Evolutionary conservation across 164 flowering plant genomes (phyloP).

Genomic region (Vitis riparia): DNA sequence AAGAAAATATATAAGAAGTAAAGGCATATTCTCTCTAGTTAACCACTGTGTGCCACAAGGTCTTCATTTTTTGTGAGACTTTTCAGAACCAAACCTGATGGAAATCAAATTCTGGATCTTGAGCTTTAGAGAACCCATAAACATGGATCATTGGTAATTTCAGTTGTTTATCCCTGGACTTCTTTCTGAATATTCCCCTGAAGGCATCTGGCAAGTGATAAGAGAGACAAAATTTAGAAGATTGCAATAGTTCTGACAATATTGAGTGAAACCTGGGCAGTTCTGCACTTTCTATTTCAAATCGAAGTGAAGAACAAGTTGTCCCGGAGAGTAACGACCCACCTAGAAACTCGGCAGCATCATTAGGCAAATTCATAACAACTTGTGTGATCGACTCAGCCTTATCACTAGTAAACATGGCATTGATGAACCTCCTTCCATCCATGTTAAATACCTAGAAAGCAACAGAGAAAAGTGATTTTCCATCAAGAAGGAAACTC

Average conservation of each 20-base stretch:
- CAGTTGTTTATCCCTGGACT: constrained; percentile 22
- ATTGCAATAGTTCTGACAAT: too few species aligned
- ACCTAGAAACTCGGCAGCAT: constrained; percentile 89
- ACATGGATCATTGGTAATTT: constrained; percentile 77
- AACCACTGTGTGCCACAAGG: neutral
- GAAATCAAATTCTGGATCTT: constrained; percentile 88
- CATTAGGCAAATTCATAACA: constrained; percentile 92
- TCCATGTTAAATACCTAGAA: constrained; percentile 90
- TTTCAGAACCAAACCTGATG: constrained; percentile 52
- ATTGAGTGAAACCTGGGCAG: neutral
- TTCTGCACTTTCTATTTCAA: neutral
- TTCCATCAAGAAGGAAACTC: neutral
- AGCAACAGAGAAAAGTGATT: constrained; percentile 2
- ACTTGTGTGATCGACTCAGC: constrained; percentile 72
- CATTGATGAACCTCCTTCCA: constrained; percentile 82
- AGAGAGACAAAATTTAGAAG: neutral
- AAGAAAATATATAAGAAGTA: neutral
- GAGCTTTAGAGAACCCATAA: constrained; percentile 92
- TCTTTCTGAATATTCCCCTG: constrained; percentile 56
- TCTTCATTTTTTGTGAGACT: neutral
- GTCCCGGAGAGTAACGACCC: neutral
- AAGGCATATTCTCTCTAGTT: neutral
- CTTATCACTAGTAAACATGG: constrained; percentile 61
- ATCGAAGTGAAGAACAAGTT: neutral
- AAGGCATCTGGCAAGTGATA: constrained; percentile 58